These are phyloP conservation scores for Verticillium zaregamsianum DNA, from an alignment of 2,329 filamentous ascomycete species.

Conservation along the genomic window DNA sequence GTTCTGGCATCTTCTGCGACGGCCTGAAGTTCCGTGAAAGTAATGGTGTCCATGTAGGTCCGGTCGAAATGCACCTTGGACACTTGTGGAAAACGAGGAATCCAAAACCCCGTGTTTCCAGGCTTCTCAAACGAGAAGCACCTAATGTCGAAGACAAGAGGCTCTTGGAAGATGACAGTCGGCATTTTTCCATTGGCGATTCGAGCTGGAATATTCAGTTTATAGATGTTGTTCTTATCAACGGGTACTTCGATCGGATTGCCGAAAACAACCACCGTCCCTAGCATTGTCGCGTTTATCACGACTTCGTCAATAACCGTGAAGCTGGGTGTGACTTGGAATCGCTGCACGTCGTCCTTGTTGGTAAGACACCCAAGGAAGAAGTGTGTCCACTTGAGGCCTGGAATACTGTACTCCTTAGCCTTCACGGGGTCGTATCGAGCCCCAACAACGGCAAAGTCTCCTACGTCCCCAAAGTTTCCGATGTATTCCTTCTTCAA, in stretches of 20 bases:
- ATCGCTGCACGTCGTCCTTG: constrained; percentile 51
- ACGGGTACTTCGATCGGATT: constrained; percentile 36
- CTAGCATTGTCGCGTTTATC: constrained; percentile 47
- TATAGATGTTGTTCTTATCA: constrained; percentile 34
- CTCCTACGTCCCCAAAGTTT: constrained; percentile 75
- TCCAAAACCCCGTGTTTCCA: constrained; percentile 65
- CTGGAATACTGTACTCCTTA: constrained; percentile 45
- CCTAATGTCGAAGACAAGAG: constrained; percentile 74
- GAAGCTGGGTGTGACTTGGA: constrained; percentile 53
- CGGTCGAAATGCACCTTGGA: constrained; percentile 76
- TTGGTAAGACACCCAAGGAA: constrained; percentile 74
- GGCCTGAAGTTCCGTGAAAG: constrained; percentile 65
- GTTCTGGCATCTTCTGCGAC: constrained; percentile 56
- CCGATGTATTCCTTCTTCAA: constrained; percentile 81
- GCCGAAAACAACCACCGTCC: constrained; percentile 42
- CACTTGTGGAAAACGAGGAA: constrained; percentile 71
- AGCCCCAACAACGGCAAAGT: constrained; percentile 76
- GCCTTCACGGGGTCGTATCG: constrained; percentile 64
- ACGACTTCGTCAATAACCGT: constrained; percentile 62
- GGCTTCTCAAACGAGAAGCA: constrained; percentile 77
- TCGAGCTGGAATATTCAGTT: constrained; percentile 42
- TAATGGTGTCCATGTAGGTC: constrained; percentile 62
- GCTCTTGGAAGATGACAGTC: constrained; percentile 58
- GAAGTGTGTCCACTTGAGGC: constrained; percentile 73
- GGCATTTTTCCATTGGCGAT: constrained; percentile 36